Base-by-base conservation (phyloP, 331 rosid species). In the Acacia pycnantha region DNA sequence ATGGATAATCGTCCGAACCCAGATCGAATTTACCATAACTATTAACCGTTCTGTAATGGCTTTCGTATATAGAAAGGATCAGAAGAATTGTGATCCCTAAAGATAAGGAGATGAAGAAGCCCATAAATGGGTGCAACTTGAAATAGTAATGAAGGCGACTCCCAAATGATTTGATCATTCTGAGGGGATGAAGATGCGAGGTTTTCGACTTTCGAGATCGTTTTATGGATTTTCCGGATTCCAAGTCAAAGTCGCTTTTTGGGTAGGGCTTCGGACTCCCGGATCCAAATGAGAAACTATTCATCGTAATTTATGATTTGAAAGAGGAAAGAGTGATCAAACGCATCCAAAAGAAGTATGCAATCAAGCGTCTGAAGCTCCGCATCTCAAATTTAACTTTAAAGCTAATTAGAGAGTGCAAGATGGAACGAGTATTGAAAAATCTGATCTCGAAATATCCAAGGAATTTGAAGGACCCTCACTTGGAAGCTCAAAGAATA, bases 101-200 rank as follows among this genome's bases (percentile, higher is more conserved):
- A n/a, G 85, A 76, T 4, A 87, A 77, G 21, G 89, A 85, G 31
- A 90, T 37, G 64, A 88, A 27, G 48, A 89, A 80, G 79, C 77
- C 88, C 35, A 87, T 27, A 24, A 88, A 69, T 9, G 97, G 99
- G 75, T 92, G 92, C 58, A 90, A 81, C 70, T 88, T 95, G 85
- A 86, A 88, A 78, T 77, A 90, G 77, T 86, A 84, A 29, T 71
- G 90, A 14, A 92, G 37, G 74, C 88, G 92, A 68, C 78, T 91
- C 64, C 84, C 87, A 8, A 88, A 56, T 27, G 97, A 88, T 88
- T 89, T 90, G 26, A 92, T 79, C 99, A 91, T 95, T 87, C 87
- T 90, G 81, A 89, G 13, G 53, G 90, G 90, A 44, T 65, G 74
- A 26, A 81, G 43, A 50, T 61, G 50, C 3, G 92, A 65, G 5